Evolutionary conservation across 257 asterid species (phyloP).

Genomic region (Gardenia jasminoides): DNA sequence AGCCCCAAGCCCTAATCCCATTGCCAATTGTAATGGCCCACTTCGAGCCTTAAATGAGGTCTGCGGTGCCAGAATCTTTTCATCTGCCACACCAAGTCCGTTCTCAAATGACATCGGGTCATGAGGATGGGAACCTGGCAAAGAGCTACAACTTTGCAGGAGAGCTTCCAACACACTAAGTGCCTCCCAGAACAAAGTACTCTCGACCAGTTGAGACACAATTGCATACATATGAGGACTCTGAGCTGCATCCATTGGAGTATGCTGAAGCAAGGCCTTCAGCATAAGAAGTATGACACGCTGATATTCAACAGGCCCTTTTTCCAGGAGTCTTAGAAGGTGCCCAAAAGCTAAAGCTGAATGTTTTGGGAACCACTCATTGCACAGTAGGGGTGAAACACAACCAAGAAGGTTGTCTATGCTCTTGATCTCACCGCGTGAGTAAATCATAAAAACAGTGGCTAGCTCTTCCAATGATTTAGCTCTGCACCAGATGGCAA

Average conservation of each 20-base stretch:
- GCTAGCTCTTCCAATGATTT: slow-evolving; percentile 82
- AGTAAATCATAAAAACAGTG: slow-evolving; percentile 75
- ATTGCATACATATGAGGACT: slow-evolving; percentile 98
- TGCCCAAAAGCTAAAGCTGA: slow-evolving; percentile 95
- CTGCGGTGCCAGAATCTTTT: slow-evolving; percentile 78
- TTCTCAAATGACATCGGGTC: slow-evolving; percentile 68
- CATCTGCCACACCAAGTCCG: slow-evolving; percentile 63
- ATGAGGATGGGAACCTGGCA: slow-evolving; percentile 76
- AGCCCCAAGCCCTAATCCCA: slow-evolving; percentile 53
- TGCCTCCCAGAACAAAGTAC: slow-evolving; percentile 98
- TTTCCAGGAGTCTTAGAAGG: slow-evolving; percentile 79
- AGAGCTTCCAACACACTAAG: slow-evolving; percentile 98
- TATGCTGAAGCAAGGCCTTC: slow-evolving; percentile 95
- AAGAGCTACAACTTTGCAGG: slow-evolving; percentile 91
- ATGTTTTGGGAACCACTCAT: slow-evolving; percentile 94
- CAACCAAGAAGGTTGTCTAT: slow-evolving; percentile 88
- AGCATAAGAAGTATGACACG: slow-evolving; percentile 92
- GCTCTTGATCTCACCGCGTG: slow-evolving; percentile 77
- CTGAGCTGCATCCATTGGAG: slow-evolving; percentile 94
- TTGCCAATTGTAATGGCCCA: slow-evolving; percentile 84
- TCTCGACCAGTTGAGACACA: slow-evolving; percentile 95
- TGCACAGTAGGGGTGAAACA: slow-evolving; percentile 81
- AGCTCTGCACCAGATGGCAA: slow-evolving; percentile 86
- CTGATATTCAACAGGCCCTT: slow-evolving; percentile 90
- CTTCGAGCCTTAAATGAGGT: slow-evolving; percentile 94